Evolutionary conservation across 805 yeast species (phyloP).

Genomic region (Monosporozyma servazzii): DNA sequence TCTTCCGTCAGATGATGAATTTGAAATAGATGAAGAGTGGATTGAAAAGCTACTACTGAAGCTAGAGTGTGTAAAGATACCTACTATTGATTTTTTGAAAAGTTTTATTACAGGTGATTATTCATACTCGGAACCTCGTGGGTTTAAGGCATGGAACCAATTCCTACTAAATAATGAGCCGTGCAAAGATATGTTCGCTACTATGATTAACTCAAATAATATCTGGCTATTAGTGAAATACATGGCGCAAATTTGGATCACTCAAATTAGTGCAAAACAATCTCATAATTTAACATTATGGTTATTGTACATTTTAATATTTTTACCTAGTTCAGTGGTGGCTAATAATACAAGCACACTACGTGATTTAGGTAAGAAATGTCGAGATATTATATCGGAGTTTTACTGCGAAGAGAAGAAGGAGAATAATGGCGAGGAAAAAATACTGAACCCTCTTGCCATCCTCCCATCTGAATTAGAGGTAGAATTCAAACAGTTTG

Average conservation of each 20-base stretch:
- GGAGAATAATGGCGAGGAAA: neutral
- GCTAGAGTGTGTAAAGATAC: conserved; percentile 9
- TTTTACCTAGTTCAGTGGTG: conserved; percentile 18
- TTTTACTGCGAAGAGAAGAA: neutral
- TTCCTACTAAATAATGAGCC: conserved; percentile 24
- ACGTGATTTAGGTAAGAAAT: conserved; percentile 25
- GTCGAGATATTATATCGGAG: conserved; percentile 3
- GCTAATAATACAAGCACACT: conserved; percentile 22
- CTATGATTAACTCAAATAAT: conserved; percentile 10
- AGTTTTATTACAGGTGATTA: conserved; percentile 7
- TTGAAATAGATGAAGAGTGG: conserved; percentile 18
- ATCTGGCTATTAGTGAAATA: conserved; percentile 22
- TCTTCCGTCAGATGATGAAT: neutral
- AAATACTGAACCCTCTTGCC: neutral
- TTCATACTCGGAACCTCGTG: conserved; percentile 11
- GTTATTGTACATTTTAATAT: conserved; percentile 22
- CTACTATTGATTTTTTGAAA: conserved; percentile 14
- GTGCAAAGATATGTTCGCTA: conserved; percentile 10
- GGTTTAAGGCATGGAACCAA: conserved; percentile 24
- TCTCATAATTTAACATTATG: conserved; percentile 14
- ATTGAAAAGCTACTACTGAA: conserved; percentile 8
- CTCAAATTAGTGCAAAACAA: conserved; percentile 13
- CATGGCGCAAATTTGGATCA: conserved; percentile 23
- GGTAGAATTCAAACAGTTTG: neutral
- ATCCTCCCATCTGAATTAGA: neutral